phyloP scores from a whole-genome alignment of 108 stramenopile genomes.

The Epithemia pelagica region DNA sequence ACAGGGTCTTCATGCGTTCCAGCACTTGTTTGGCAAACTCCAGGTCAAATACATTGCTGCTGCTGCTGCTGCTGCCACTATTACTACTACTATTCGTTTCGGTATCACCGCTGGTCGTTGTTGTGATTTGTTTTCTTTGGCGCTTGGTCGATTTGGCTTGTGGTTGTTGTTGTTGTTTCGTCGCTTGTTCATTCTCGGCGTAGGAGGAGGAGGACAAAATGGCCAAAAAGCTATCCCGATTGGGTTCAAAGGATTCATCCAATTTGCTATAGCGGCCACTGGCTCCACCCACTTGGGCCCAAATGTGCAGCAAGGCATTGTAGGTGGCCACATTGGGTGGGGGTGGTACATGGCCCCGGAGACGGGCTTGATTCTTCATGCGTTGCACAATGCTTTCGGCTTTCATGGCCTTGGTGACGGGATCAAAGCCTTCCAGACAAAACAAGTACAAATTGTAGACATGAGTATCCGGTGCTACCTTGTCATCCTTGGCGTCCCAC shows the following conservation, averaged over 20 bases:
- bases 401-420: slow-evolving; percentile 19
- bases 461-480: slow-evolving; percentile 38
- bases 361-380: slow-evolving; percentile 29
- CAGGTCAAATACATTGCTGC: slow-evolving; percentile 29
- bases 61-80: too few relatives aligned
- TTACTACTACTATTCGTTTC: too few relatives aligned
- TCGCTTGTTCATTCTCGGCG: slow-evolving; percentile 4
- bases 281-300: slow-evolving; percentile 33
- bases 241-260: slow-evolving; percentile 29
- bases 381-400: slow-evolving; percentile 38
- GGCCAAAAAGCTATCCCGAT: slow-evolving; percentile 32
- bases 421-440: slow-evolving; percentile 37
- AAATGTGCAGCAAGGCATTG: slow-evolving; percentile 49
- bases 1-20: slow-evolving; percentile 30
- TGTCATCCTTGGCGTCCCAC: slow-evolving; percentile 22
- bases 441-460: slow-evolving; percentile 53
- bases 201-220: slow-evolving; percentile 31
- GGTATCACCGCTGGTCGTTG: too few relatives aligned
- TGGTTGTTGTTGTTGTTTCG: neutral
- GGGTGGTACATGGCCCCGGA: slow-evolving; percentile 33
- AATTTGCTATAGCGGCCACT: slow-evolving; percentile 20
- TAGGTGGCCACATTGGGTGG: slow-evolving; percentile 41
- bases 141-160: too few relatives aligned
- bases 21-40: slow-evolving; percentile 37
- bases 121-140: too few relatives aligned